These are phyloP conservation scores for Massospora cicadina DNA, from an alignment of 371 early-diverging fungal species.

Conservation along the genomic window DNA sequence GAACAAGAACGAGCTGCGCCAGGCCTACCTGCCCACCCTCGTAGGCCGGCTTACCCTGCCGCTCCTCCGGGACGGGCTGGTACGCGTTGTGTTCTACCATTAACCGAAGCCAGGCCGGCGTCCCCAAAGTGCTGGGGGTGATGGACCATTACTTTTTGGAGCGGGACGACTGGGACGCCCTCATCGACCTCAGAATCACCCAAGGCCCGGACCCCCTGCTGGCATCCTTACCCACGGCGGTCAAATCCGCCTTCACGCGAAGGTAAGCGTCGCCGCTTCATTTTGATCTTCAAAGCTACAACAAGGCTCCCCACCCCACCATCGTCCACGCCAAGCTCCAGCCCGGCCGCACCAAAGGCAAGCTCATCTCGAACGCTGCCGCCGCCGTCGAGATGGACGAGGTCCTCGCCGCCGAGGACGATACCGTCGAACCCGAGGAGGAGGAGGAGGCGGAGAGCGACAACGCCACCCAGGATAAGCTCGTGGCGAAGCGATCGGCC, in stretches of 20 bases:
- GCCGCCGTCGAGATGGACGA: conserved; percentile 43
- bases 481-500: conserved; percentile 21
- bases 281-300: conserved; percentile 36
- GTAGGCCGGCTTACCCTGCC: conserved; percentile 42
- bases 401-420: conserved; percentile 19
- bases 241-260: conserved; percentile 69
- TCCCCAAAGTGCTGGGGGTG: conserved; percentile 47
- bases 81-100: conserved; percentile 16
- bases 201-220: conserved; percentile 25
- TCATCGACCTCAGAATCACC: conserved; percentile 54
- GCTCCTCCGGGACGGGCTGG: conserved; percentile 27
- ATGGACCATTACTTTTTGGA: conserved; percentile 84
- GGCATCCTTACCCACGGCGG: conserved; percentile 39
- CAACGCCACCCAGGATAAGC: conserved; percentile 25
- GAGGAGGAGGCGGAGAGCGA: conserved; percentile 31
- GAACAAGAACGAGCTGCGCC: conserved; percentile 68
- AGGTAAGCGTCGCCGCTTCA: conserved; percentile 24
- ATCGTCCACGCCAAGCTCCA: conserved; percentile 29
- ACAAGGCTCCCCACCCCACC: conserved; percentile 47
- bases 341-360: conserved; percentile 18
- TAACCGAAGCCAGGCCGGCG: conserved; percentile 27
- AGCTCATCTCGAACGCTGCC: conserved; percentile 22
- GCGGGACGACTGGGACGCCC: conserved; percentile 70
- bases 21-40: conserved; percentile 62
- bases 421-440: conserved; percentile 29